Conservation (phyloP, 345 rosid genomes). For the Orychophragmus violaceus region DNA sequence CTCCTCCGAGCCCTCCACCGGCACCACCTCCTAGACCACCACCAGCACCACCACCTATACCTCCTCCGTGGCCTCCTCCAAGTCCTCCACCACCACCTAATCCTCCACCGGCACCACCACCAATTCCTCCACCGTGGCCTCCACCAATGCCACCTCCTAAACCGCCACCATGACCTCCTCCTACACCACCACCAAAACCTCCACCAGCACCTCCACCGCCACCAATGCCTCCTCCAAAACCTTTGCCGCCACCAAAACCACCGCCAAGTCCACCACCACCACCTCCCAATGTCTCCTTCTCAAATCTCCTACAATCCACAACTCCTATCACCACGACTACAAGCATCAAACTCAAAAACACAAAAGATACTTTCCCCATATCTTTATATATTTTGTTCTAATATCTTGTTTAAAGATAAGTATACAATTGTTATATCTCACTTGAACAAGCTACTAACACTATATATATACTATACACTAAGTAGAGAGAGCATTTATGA, state of each 20-base stretch:
- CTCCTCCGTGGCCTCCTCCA: conserved; percentile 18
- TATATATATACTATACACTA: conserved; percentile 17
- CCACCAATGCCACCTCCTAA: conserved; percentile 19
- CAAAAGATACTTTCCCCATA: conserved; percentile 28
- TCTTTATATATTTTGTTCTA: neutral
- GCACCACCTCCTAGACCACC: neutral
- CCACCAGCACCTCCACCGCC: conserved; percentile 29
- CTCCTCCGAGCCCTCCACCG: conserved; percentile 4
- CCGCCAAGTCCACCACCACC: conserved; percentile 28
- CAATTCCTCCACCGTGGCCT: conserved; percentile 18
- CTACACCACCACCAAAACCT: conserved; percentile 29
- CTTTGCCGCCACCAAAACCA: conserved; percentile 30
- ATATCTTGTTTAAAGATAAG: neutral
- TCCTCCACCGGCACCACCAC: conserved; percentile 3
- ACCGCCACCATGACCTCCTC: conserved; percentile 31
- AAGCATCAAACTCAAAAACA: conserved; percentile 20
- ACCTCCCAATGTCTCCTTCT: conserved; percentile 32
- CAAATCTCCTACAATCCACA: conserved; percentile 25
- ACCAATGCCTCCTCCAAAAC: conserved; percentile 29
- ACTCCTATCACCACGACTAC: conserved; percentile 15
- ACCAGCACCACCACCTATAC: conserved; percentile 18
- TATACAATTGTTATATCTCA: conserved; percentile 12
- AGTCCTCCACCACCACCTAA: conserved; percentile 5
- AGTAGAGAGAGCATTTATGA: conserved; percentile 18
- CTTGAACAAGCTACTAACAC: neutral